Base-by-base conservation (phyloP, 257 asterid species). In the Forsythia suspensa region DNA sequence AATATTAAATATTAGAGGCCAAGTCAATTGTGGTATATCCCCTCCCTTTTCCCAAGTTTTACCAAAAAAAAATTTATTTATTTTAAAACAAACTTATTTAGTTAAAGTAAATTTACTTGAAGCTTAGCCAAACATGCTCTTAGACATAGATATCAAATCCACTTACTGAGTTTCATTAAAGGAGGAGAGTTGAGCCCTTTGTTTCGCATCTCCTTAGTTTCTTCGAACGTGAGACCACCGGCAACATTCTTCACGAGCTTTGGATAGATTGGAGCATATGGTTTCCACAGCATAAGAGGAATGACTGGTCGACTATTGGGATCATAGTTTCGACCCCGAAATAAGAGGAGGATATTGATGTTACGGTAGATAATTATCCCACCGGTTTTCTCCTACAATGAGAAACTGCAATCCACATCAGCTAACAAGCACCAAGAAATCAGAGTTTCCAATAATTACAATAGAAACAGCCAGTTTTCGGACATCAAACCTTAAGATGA, bases 271-370 rank as follows among this genome's bases (percentile, higher is more conserved):
- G 97, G 98, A 40, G 96, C 91, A 74, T 51, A 72, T 68, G 98
- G 98, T 83, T 88, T 95, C 96, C 96, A 92, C 78, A 92, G 83
- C 97, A 92, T 92, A 74, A 84, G 46, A 12, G 98, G 98, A 59
- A 90, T 79, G 36, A 68, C 63, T 6, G 90, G 92, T 80, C 94
- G 87, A 74, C 55, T 80, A 21, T 74, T 74, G 40, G 89, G 89
- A 74, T 95, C 95, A 82, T 92, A 95, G 81, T 91, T 82, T 11
- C 95, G 93, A 73, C 97, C 98, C 59, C 96, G 90, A 80, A 89
- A 91, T 29, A 92, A 51, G 68, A 92, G 85, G 77, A 91, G 83
- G 78, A 88, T 84, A 74, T 91, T 95, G 29, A 89, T 83, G 24
- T 86, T 91, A 68, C 96, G 92, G 82, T 86, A 91, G 34, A 92